Evolutionary conservation across 2,329 filamentous ascomycete species (phyloP), one percentile per base, ranked within the genome.

Genomic region (Phaeosphaeriaceae sp.): DNA sequence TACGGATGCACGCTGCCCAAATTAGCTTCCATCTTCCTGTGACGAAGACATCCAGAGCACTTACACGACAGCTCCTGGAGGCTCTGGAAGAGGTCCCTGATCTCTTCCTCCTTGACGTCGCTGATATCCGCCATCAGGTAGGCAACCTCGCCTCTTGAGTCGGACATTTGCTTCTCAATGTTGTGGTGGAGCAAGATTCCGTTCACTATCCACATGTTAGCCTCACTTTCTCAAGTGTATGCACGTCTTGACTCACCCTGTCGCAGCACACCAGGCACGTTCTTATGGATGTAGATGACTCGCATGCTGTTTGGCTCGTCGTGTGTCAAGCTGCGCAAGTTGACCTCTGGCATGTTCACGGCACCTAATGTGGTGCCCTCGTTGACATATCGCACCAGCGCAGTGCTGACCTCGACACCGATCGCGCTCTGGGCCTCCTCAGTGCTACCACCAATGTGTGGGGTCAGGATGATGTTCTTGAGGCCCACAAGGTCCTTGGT

Each of bases 101-200:
- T 92, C 72, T 97, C 90, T 42, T 84, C 84, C 51, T 87, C 85
- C 72, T 90, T 88, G 68, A 98, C 92, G 62, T 91, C 88, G 81
- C 92, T 97, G 71, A 99, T 91, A 81, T 99, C 95, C 7, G 95
- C 95, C 93, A 99, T 97, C 62, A 99, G 84, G 77, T 99, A 99
- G 20, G 95, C 95, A 65, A 95, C 86, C 76, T 98, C 94, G 68
- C 93, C 94, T 82, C 90, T 90, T 80, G 91, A 96, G 78, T 98
- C 95, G 51, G 92, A 95, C 83, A 96, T 98, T 81, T 99, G 95
- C 85, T 98, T 98, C 82, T 97, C 94, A 69, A 99, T 93, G 78
- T 99, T 99, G 83, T 99, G 93, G 72, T 96, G 89, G 45, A 91
- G 91, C 48, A 99, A 85, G 62, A 98, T 92, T 73, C 95, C 91